A percentile compares a stretch with the other conserved stretches of the same genome.
These are phyloP conservation scores for Gossypium laxum DNA, from an alignment of 441 rosid genomes.

Conservation along the genomic window DNA sequence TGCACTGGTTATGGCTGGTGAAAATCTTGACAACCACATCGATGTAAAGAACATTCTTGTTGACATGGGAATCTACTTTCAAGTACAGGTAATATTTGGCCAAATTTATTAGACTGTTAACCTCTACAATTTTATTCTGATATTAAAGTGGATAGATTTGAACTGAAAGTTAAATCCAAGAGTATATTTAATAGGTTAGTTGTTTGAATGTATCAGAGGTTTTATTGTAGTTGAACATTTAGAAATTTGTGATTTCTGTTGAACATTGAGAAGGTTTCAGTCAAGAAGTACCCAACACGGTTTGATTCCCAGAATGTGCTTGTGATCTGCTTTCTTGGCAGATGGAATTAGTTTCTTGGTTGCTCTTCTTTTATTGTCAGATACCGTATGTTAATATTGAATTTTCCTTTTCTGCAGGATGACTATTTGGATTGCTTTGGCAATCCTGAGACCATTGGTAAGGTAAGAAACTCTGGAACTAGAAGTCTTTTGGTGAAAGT, in stretches of 20 bases:
- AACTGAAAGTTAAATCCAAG: background rate
- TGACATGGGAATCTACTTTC: slow-evolving; percentile 1
- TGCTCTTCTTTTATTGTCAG: background rate
- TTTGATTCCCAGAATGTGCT: background rate
- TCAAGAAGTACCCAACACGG: background rate
- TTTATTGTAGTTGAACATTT: background rate
- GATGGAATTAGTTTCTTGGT: background rate
- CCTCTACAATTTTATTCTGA: background rate
- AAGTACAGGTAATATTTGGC: slow-evolving; percentile 19
- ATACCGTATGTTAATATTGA: background rate
- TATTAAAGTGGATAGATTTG: background rate
- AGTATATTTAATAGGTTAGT: background rate
- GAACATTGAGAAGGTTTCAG: background rate
- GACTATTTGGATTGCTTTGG: slow-evolving; percentile 85
- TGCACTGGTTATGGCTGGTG: background rate
- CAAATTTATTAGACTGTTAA: background rate
- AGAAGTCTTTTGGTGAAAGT: slow-evolving; percentile 8
- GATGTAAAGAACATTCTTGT: background rate
- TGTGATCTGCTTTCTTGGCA: background rate
- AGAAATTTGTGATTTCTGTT: background rate
- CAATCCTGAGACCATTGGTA: slow-evolving; percentile 62
- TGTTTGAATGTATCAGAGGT: background rate
- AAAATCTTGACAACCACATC: background rate
- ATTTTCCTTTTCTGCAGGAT: slow-evolving; percentile 39
- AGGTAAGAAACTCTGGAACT: slow-evolving; percentile 35